A percentile compares a stretch with the other conserved stretches of the same genome.
Evolutionary conservation across 345 rosid species (phyloP).

Genomic region (Citrus maxima): DNA sequence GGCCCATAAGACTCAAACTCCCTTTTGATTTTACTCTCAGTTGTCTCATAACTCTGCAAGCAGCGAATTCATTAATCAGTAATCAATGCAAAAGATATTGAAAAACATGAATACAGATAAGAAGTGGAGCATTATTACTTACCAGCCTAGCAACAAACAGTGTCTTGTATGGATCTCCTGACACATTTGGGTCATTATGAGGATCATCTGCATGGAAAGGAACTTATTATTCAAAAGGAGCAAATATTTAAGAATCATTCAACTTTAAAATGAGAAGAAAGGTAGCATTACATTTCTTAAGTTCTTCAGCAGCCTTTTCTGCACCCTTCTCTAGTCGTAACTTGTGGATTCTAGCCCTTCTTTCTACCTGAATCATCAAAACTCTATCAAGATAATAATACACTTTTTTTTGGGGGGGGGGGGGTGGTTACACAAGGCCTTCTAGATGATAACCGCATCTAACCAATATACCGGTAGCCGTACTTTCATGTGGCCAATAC

Average conservation of each 20-base stretch:
- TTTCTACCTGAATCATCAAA: slow-evolving; percentile 46
- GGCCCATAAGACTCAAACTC: slow-evolving; percentile 99
- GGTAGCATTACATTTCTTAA: slow-evolving; percentile 53
- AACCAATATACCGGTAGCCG: no score
- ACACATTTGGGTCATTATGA: slow-evolving; percentile 59
- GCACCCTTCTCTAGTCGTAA: slow-evolving; percentile 79
- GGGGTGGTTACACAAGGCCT: no score
- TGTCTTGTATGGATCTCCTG: slow-evolving; percentile 99
- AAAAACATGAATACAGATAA: slow-evolving; percentile 7
- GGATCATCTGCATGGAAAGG: slow-evolving; percentile 72
- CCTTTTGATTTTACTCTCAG: slow-evolving; percentile 98
- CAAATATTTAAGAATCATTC: not conserved
- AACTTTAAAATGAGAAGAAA: slow-evolving; percentile 12
- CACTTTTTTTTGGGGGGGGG: no score
- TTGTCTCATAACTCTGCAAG: slow-evolving; percentile 92
- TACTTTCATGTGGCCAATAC: not conserved
- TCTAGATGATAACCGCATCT: no score
- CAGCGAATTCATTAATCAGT: slow-evolving; percentile 13
- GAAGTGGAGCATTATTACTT: slow-evolving; percentile 24
- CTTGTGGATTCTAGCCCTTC: slow-evolving; percentile 77
- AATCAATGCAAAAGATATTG: slow-evolving; percentile 6
- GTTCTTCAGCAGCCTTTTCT: slow-evolving; percentile 80
- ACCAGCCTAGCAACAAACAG: slow-evolving; percentile 94
- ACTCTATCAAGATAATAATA: not conserved
- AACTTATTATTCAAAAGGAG: slow-evolving; percentile 1